phyloP scores from a whole-genome alignment of 805 yeast species.

The Lipomyces chichibuensis region DNA sequence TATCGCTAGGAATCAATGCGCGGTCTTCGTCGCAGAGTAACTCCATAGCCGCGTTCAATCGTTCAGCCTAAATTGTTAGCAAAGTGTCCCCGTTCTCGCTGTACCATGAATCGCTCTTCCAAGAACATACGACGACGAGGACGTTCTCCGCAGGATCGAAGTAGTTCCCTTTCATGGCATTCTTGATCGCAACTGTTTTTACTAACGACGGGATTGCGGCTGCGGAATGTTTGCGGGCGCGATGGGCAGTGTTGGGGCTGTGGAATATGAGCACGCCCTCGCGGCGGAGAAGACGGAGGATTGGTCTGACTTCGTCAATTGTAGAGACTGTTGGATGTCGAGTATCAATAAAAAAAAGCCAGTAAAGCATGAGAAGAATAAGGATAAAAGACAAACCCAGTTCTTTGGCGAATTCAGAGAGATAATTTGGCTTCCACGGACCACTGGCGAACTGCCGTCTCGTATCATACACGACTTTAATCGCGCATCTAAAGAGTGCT shows the following conservation, averaged over 20 bases:
- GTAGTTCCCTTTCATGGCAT: slow-evolving; percentile 10
- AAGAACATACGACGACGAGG: slow-evolving; percentile 8
- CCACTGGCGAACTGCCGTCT: neutral
- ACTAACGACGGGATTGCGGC: slow-evolving; percentile 9
- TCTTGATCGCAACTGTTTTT: neutral
- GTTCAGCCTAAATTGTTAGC: slow-evolving; percentile 9
- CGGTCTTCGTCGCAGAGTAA: neutral
- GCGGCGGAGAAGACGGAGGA: slow-evolving; percentile 1
- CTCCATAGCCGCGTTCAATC: slow-evolving; percentile 8
- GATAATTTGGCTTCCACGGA: neutral
- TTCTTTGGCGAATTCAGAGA: neutral
- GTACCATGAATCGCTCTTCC: no score
- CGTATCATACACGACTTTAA: slow-evolving; percentile 17
- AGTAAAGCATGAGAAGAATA: neutral
- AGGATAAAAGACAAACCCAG: neutral
- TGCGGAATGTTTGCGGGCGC: slow-evolving; percentile 13
- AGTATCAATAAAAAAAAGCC: neutral
- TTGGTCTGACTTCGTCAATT: neutral
- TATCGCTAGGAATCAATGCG: neutral
- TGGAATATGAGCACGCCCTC: slow-evolving; percentile 3
- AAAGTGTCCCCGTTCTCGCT: neutral
- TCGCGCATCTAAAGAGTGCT: slow-evolving; percentile 28
- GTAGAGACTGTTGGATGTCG: neutral
- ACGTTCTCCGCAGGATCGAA: slow-evolving; percentile 12
- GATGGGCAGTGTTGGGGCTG: slow-evolving; percentile 1